Base-by-base conservation (phyloP, 306 rosid species). In the Quercus aquifolioides region DNA sequence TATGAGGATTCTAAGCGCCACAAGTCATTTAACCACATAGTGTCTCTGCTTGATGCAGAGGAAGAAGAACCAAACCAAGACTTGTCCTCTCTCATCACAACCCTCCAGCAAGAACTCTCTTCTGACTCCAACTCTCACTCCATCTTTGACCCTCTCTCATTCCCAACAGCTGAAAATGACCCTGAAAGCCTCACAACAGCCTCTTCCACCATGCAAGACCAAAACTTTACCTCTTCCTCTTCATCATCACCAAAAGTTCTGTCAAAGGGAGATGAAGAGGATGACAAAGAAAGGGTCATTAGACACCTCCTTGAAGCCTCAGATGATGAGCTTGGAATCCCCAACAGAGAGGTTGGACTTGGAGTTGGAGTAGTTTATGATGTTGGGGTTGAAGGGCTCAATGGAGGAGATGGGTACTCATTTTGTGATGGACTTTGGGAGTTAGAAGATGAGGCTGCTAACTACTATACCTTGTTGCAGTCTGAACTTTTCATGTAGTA, bases 301-400 rank as follows among this genome's bases (percentile, higher is more conserved):
- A 88, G 93, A 56, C 97, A 85, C 51, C 96, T 94, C 55, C 89
- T 92, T 0, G 90, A 94, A 75, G 98, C 98, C 67, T 92, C 98
- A 0, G 98, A 94, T 65, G 98, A 92, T 63, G 97, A 94, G 80
- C 94, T 94, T 21, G 98, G 98, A 82, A 89, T 94, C 62, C 98
- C 98, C 41, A 86, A 75, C 13, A 73, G 59, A 23, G 86, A 79
- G 2, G 71, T 67, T 21, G 83, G 83, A 14, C 62, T 71, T 21
- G 83, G 83, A 13, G 26, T 41, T 0, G 83, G 83, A 13, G 26
- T 41, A 0, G 43, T 69, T 7, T 77, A 71, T 11, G 77, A 70
- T 20, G 0, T 41, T 41, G 84, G 71, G 17, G 86, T 76, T 1
- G 75, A 59, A 21, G 89, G 82, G 30, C 56, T 84, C 17, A 20